Evolutionary conservation across 2,329 filamentous ascomycete genomes (phyloP).

Genomic region (Colletotrichum euphorbiae): DNA sequence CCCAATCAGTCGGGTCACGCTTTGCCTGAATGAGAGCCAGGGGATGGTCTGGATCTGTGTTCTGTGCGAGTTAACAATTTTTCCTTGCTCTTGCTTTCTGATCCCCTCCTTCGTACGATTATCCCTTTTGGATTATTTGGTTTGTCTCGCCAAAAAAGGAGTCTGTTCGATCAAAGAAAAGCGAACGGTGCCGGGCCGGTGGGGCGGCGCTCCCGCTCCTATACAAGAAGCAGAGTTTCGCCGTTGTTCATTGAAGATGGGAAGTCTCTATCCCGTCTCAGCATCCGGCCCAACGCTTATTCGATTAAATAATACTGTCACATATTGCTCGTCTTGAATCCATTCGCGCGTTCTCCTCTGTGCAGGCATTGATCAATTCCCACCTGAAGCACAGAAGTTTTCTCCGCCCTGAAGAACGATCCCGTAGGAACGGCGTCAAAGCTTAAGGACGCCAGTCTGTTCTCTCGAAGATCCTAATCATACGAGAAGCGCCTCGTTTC

Average conservation of each 20-base stretch:
- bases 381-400: conserved; percentile 7
- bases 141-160: conserved; percentile 22
- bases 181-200: conserved; percentile 1
- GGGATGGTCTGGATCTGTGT: conserved; percentile 17
- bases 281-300: conserved; percentile 1
- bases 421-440: conserved; percentile 13
- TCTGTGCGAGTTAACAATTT: conserved; percentile 17
- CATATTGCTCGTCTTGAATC: not conserved
- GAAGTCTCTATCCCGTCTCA: conserved; percentile 2
- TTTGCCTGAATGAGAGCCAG: not conserved
- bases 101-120: not conserved
- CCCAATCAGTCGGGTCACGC: conserved; percentile 25
- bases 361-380: conserved; percentile 29
- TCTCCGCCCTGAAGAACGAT: not conserved
- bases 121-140: conserved; percentile 20
- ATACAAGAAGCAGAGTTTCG: conserved; percentile 18
- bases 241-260: not conserved
- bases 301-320: conserved; percentile 9
- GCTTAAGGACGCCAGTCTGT: conserved; percentile 34
- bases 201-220: not conserved
- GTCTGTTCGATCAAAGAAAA: conserved; percentile 28
- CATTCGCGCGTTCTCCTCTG: conserved; percentile 12
- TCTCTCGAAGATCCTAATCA: conserved; percentile 29
- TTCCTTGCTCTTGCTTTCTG: not conserved
- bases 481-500: not conserved